Evolutionary conservation across 176 grass and related monocot species (phyloP).

Genomic region (Eleusine coracana): DNA sequence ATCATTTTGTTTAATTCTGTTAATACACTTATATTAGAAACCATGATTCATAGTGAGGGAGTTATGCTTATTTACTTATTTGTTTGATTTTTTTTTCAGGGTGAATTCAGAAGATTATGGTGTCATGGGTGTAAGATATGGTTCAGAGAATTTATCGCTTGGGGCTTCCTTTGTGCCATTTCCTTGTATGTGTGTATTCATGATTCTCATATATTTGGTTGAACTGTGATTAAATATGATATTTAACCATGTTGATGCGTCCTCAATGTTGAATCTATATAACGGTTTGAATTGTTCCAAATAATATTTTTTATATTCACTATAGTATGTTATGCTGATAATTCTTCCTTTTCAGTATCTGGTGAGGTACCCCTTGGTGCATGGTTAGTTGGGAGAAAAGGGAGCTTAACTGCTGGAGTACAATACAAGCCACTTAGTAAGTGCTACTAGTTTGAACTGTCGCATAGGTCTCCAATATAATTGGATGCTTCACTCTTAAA

Average conservation of each 20-base stretch:
- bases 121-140: slow-evolving; percentile 82
- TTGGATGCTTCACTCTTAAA: slow-evolving; percentile 1
- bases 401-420: slow-evolving; percentile 73
- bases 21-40: slow-evolving; percentile 22
- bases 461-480: neutral
- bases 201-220: slow-evolving; percentile 12
- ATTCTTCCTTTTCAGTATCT: slow-evolving; percentile 55
- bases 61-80: slow-evolving; percentile 31
- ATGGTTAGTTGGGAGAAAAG: slow-evolving; percentile 78
- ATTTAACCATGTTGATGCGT: slow-evolving; percentile 25
- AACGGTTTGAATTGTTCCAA: neutral
- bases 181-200: slow-evolving; percentile 55
- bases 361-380: slow-evolving; percentile 58
- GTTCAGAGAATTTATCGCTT: slow-evolving; percentile 85
- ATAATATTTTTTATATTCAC: slow-evolving; percentile 29
- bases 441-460: slow-evolving; percentile 33
- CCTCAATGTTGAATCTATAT: slow-evolving; percentile 27
- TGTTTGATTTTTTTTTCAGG: slow-evolving; percentile 46
- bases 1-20: slow-evolving; percentile 24
- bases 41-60: slow-evolving; percentile 1
- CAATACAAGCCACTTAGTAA: slow-evolving; percentile 75
- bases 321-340: slow-evolving; percentile 31
- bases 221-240: slow-evolving; percentile 40
- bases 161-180: slow-evolving; percentile 85
- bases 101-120: slow-evolving; percentile 75